Conservation (phyloP, 306 rosid genomes). For the Pyrus bretschneideri region DNA sequence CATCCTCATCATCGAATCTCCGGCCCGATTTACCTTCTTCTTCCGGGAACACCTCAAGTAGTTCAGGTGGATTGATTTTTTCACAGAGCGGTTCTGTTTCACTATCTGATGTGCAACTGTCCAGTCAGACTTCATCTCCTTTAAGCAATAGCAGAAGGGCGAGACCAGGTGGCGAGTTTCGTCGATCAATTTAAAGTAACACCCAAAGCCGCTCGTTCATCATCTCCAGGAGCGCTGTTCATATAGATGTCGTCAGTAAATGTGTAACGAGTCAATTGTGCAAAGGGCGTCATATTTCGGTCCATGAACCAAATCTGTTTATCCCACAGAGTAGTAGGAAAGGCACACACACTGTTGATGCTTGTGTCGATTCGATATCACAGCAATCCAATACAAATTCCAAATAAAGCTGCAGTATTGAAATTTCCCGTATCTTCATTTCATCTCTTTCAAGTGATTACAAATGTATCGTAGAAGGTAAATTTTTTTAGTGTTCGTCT, state of each 20-base stretch:
- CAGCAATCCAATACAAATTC: slow-evolving; percentile 13
- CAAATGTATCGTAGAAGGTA: not conserved
- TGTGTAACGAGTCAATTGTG: slow-evolving; percentile 30
- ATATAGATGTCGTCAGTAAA: slow-evolving; percentile 19
- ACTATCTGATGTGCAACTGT: slow-evolving; percentile 54
- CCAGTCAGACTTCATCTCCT: slow-evolving; percentile 51
- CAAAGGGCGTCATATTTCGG: slow-evolving; percentile 27
- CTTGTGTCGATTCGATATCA: slow-evolving; percentile 11
- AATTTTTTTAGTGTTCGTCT: too few relatives aligned
- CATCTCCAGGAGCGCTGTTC: slow-evolving; percentile 22
- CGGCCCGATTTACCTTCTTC: slow-evolving; percentile 45
- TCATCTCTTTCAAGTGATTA: slow-evolving; percentile 8
- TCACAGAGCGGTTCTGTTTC: slow-evolving; percentile 57
- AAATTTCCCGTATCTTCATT: slow-evolving; percentile 4
- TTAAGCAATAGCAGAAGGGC: slow-evolving; percentile 48
- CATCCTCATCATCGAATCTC: slow-evolving; percentile 51
- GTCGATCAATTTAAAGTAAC: slow-evolving; percentile 25
- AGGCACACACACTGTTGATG: slow-evolving; percentile 20
- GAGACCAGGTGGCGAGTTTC: slow-evolving; percentile 51
- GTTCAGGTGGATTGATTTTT: slow-evolving; percentile 54
- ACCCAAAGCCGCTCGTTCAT: slow-evolving; percentile 9
- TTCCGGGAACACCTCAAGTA: slow-evolving; percentile 47
- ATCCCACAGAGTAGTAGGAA: slow-evolving; percentile 26
- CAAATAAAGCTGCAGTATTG: slow-evolving; percentile 34
- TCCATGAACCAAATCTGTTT: slow-evolving; percentile 17